Evolutionary conservation across 805 yeast genomes (phyloP), one percentile per base, ranked within the genome.

Genomic region (Barnettozyma vustinii): DNA sequence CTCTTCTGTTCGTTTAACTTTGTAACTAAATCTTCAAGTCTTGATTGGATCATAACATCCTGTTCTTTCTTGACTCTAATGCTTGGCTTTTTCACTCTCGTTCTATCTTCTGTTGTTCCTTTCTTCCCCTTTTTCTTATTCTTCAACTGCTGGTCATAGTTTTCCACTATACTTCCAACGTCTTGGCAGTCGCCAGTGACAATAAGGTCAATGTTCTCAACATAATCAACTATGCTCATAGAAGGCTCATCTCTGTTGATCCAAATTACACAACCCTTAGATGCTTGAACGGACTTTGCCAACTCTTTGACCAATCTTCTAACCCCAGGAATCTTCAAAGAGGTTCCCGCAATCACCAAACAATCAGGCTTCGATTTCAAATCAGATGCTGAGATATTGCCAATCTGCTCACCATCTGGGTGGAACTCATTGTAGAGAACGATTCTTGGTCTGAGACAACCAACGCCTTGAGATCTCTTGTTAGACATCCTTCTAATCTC

Each of bases 321-420:
- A 9, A 83, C 89, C 2, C 88, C 88, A 0, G 89, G 89, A 25
- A 90, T 90, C 60, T 86, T 83, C 50, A 90, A 70, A 2, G 95
- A 83, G 0, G 97, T 90, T 3, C 97, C 97, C 8, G 85, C 87
- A 45, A 90, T 83, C 7, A 90, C 67, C 42, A 89, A 66, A 57
- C 92, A 83, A 62, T 90, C 97, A 16, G 95, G 90, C 36, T 75
- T 75, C 10, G 73, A 66, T 50, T 71, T 74, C 40, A 87, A 64
- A 64, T 90, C 97, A 2, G 73, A 55, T 16, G 84, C 84, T 5
- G 89, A 77, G 4, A 86, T 78, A 46, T 80, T 79, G 0, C 96
- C 96, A 43, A 90, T 88, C 26, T 84, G 78, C 41, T 92, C 96
- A 52, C 94, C 90, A 62, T 89, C 96, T 1, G 96, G 96, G 61